phyloP scores from a whole-genome alignment of 73 alveolate species.

The Breviolum minutum region DNA sequence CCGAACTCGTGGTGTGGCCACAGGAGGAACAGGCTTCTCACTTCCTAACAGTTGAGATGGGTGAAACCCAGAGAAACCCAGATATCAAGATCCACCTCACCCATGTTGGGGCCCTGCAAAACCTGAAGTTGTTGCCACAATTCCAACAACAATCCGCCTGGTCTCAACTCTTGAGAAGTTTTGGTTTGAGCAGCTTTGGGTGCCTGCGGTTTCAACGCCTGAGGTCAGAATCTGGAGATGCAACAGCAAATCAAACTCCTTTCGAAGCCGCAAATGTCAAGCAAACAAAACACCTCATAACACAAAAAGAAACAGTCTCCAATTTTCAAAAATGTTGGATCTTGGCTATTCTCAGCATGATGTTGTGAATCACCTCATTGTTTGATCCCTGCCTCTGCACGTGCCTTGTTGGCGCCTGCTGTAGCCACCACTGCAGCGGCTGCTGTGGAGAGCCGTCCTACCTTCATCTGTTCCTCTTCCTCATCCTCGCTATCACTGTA shows the following conservation, averaged over 20 bases:
- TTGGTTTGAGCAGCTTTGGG: neutral
- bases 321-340: neutral
- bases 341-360: too few species aligned
- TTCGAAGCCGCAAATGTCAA: too few species aligned
- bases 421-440: constrained; percentile 81
- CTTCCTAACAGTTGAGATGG: neutral
- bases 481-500: constrained; percentile 87
- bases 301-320: neutral
- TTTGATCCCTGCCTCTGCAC: constrained; percentile 6
- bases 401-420: constrained; percentile 37
- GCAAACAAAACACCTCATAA: too few species aligned
- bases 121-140: too few species aligned
- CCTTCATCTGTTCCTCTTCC: constrained; percentile 51
- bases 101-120: too few species aligned
- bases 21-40: neutral
- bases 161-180: neutral
- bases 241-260: too few species aligned
- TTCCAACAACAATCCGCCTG: neutral
- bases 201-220: neutral
- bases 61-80: neutral
- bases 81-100: neutral
- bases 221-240: neutral
- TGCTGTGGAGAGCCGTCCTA: constrained; percentile 5
- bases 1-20: neutral
- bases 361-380: neutral